Conservation (phyloP, 495 filamentous ascomycete species). For the Astrocystis sublimbata region DNA sequence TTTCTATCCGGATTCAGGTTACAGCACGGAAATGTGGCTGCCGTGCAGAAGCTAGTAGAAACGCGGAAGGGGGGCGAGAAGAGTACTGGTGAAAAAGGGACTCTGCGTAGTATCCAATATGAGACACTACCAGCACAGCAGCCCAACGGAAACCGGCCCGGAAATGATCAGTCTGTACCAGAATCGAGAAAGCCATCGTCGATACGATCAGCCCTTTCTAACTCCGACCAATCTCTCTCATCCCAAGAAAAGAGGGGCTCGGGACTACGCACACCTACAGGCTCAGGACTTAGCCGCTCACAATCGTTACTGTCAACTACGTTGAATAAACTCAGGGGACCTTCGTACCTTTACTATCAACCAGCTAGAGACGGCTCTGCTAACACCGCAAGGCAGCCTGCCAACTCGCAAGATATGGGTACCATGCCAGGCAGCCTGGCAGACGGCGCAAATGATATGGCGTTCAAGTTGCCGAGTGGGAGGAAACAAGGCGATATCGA, state of each 20-base stretch:
- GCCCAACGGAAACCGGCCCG: slow-evolving; percentile 4
- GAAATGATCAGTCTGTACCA: slow-evolving; percentile 12
- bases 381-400: slow-evolving; percentile 14
- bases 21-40: slow-evolving; percentile 32
- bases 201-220: slow-evolving; percentile 26
- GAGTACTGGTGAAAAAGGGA: slow-evolving; percentile 2
- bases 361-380: slow-evolving; percentile 18
- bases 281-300: slow-evolving; percentile 31
- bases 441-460: not conserved
- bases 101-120: slow-evolving; percentile 3
- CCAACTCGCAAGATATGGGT: slow-evolving; percentile 21
- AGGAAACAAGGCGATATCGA: not conserved
- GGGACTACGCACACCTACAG: slow-evolving; percentile 21
- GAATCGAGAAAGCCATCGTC: slow-evolving; percentile 30
- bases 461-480: not conserved
- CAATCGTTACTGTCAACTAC: slow-evolving; percentile 36
- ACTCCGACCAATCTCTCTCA: slow-evolving; percentile 36
- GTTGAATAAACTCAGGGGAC: slow-evolving; percentile 30
- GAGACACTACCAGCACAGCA: slow-evolving; percentile 21
- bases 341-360: slow-evolving; percentile 33
- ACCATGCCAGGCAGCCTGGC: not conserved
- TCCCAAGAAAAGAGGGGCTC: slow-evolving; percentile 31
- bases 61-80: slow-evolving; percentile 11
- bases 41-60: slow-evolving; percentile 31
- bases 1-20: slow-evolving; percentile 31